These are phyloP conservation scores for Alternaria infectoria DNA, from an alignment of 2,329 filamentous ascomycete species.

Conservation along the genomic window DNA sequence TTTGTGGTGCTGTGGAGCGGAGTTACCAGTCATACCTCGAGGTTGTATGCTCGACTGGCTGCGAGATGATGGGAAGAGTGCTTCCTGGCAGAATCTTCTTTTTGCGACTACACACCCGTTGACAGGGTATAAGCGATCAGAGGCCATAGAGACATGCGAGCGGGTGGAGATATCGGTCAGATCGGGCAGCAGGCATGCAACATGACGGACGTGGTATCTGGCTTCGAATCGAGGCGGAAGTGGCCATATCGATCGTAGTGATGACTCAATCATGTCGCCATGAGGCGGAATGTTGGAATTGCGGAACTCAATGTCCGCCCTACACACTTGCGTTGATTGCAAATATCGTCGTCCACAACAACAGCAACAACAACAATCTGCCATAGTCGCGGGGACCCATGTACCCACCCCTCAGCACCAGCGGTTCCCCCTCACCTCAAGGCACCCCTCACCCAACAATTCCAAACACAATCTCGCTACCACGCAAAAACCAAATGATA, in stretches of 20 bases:
- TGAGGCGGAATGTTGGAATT: neutral
- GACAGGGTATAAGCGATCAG: neutral
- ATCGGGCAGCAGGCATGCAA: neutral
- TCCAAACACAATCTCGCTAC: neutral
- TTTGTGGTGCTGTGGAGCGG: slow-evolving; percentile 3
- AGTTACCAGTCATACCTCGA: neutral
- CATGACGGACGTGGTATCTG: neutral
- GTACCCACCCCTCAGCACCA: neutral
- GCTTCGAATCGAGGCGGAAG: neutral
- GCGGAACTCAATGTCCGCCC: neutral
- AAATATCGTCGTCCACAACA: neutral
- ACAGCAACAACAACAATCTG: neutral
- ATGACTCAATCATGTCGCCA: neutral
- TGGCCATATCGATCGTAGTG: neutral
- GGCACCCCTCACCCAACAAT: neutral
- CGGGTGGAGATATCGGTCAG: slow-evolving; percentile 6
- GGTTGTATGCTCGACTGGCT: neutral
- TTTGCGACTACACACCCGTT: neutral
- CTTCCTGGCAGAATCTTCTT: neutral
- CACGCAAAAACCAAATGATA: neutral
- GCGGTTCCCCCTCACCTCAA: neutral
- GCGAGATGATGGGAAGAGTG: neutral
- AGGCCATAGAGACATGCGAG: neutral
- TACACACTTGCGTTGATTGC: neutral
- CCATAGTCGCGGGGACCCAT: neutral